Evolutionary conservation across 495 filamentous ascomycete genomes (phyloP).

Genomic region (Hypoxylon rickii): DNA sequence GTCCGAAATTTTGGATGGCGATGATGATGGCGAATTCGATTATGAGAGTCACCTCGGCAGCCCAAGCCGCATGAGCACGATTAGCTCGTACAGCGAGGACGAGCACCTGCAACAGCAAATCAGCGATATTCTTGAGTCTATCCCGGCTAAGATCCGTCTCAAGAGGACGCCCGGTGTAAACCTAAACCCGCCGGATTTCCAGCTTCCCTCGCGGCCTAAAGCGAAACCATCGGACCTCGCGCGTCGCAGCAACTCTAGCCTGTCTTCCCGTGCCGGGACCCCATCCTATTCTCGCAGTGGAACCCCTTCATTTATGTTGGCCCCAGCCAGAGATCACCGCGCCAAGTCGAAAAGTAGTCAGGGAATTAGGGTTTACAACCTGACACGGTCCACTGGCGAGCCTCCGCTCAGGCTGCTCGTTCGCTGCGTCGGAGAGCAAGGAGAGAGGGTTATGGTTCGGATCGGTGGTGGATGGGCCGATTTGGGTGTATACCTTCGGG

Average conservation of each 20-base stretch:
- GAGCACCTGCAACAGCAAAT: conserved; percentile 85
- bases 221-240: conserved; percentile 40
- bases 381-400: conserved; percentile 80
- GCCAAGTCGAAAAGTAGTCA: conserved; percentile 53
- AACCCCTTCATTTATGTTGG: conserved; percentile 71
- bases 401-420: conserved; percentile 92
- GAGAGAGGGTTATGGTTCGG: conserved; percentile 96
- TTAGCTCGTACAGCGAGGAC: conserved; percentile 45
- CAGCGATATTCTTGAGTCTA: conserved; percentile 75
- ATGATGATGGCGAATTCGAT: conserved; percentile 45
- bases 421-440: conserved; percentile 82
- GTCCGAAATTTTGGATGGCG: conserved; percentile 19
- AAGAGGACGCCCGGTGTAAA: conserved; percentile 57
- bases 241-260: conserved; percentile 47
- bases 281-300: conserved; percentile 54
- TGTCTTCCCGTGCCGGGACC: conserved; percentile 44
- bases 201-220: conserved; percentile 47
- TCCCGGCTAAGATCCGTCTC: conserved; percentile 81
- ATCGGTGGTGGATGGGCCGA: conserved; percentile 98
- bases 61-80: conserved; percentile 38
- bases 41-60: conserved; percentile 37
- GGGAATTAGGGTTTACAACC: conserved; percentile 89
- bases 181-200: conserved; percentile 53
- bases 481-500: conserved; percentile 88
- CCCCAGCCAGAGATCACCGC: conserved; percentile 55